A percentile compares a stretch with the other conserved stretches of the same genome.
These are phyloP conservation scores for Blastobotrys petasosporus DNA, from an alignment of 1,139 yeast genomes.

Conservation along the genomic window DNA sequence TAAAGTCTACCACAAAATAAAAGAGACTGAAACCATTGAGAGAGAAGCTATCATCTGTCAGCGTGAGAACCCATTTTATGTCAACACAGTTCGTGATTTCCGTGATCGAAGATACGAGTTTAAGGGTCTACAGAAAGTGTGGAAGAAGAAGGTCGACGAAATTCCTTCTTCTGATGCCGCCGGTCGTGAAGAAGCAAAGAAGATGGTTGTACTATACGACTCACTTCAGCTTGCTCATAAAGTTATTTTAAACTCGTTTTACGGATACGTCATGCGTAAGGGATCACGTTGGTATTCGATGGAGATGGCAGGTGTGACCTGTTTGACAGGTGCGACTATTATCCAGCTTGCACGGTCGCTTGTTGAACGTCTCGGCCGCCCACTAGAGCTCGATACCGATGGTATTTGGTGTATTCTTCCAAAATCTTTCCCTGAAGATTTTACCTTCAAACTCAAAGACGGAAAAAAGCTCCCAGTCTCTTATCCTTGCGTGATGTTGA, in stretches of 20 bases:
- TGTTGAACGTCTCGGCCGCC: conserved; percentile 94
- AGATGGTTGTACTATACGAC: conserved; percentile 90
- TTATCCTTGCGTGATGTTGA: conserved; percentile 95
- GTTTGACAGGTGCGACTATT: conserved; percentile 95
- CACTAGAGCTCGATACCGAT: conserved; percentile 94
- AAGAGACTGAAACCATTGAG: conserved; percentile 76
- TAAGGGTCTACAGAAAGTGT: conserved; percentile 86
- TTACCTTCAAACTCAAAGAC: conserved; percentile 58
- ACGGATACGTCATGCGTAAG: conserved; percentile 98
- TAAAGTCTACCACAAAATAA: conserved; percentile 76
- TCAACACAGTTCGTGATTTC: conserved; percentile 87
- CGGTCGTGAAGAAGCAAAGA: conserved; percentile 75
- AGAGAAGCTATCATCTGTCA: conserved; percentile 95
- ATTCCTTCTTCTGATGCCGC: conserved; percentile 50
- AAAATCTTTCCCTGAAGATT: conserved; percentile 86
- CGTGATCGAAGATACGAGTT: conserved; percentile 96
- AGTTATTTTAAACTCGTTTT: conserved; percentile 92
- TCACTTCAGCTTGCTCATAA: conserved; percentile 95
- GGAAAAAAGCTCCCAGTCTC: conserved; percentile 77
- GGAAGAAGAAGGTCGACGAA: conserved; percentile 76
- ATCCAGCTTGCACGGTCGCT: conserved; percentile 93
- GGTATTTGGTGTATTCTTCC: conserved; percentile 99
- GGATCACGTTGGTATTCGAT: conserved; percentile 99
- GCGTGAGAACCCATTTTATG: conserved; percentile 95
- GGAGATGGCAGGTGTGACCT: conserved; percentile 99